Evolutionary conservation across 495 filamentous ascomycete species (phyloP).

Genomic region (Chaetomium cochliodes): DNA sequence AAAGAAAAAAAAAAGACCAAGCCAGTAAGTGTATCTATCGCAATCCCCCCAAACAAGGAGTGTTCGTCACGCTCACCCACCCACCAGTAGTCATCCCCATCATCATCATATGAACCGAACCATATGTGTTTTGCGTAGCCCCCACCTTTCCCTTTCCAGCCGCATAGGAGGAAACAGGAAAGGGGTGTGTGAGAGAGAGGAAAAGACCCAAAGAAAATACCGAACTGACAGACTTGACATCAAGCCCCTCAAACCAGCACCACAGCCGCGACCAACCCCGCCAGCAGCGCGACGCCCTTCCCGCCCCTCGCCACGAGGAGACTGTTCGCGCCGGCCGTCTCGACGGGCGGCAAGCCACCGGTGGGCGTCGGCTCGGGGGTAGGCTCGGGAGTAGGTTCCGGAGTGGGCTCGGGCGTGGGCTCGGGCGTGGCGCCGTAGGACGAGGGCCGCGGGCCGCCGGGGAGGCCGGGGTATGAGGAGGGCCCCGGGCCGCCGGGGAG

Average conservation of each 20-base stretch:
- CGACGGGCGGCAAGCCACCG: conserved; percentile 3
- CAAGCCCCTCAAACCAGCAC: conserved; percentile 38
- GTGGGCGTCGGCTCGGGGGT: too few relatives aligned
- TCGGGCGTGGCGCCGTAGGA: not conserved
- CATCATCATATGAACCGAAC: not conserved
- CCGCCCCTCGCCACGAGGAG: conserved; percentile 17
- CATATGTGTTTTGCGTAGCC: not conserved
- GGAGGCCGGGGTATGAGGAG: not conserved
- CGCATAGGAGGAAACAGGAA: not conserved
- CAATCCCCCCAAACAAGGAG: not conserved
- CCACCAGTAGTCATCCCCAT: not conserved
- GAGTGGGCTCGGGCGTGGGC: too few relatives aligned
- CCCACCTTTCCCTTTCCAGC: not conserved
- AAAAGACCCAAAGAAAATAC: conserved; percentile 4
- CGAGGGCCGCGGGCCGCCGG: not conserved
- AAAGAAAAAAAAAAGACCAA: not conserved
- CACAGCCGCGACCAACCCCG: conserved; percentile 41
- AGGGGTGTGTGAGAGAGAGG: not conserved
- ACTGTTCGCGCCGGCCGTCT: conserved; percentile 31
- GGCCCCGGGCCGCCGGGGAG: too few relatives aligned
- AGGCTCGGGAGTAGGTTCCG: too few relatives aligned
- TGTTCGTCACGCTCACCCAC: not conserved
- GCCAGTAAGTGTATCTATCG: not conserved
- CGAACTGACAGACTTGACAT: conserved; percentile 8
- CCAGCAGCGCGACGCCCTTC: conserved; percentile 37